phyloP scores from a whole-genome alignment of 2,329 filamentous ascomycete genomes.

The Stemphylium lycopersici region DNA sequence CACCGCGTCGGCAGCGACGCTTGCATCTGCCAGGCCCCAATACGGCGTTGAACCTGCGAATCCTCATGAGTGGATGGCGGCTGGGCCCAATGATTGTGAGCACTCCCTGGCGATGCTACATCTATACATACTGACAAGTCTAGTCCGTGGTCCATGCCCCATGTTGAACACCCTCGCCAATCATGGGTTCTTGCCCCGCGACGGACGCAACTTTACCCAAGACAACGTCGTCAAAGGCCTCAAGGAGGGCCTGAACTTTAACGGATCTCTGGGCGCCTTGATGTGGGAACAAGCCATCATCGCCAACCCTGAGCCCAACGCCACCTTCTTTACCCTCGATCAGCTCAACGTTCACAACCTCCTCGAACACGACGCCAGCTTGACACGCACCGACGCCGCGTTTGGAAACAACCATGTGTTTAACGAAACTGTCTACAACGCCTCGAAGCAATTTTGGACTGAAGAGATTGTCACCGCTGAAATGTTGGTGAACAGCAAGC shows the following conservation, averaged over 20 bases:
- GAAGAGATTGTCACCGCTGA: slow-evolving; percentile 41
- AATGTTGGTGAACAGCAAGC: slow-evolving; percentile 53
- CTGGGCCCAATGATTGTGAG: slow-evolving; percentile 23
- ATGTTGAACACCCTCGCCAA: slow-evolving; percentile 47
- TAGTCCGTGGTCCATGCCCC: slow-evolving; percentile 41
- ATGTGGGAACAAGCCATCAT: slow-evolving; percentile 55
- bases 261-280: slow-evolving; percentile 46
- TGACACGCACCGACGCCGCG: slow-evolving; percentile 57
- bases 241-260: slow-evolving; percentile 53
- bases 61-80: slow-evolving; percentile 26
- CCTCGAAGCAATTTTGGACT: slow-evolving; percentile 57
- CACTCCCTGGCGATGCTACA: background rate
- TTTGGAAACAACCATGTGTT: slow-evolving; percentile 61
- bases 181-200: slow-evolving; percentile 42
- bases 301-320: slow-evolving; percentile 35
- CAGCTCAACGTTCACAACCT: slow-evolving; percentile 56
- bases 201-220: slow-evolving; percentile 43
- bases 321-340: slow-evolving; percentile 43
- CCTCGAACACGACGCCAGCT: slow-evolving; percentile 58
- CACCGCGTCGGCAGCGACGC: background rate
- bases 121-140: background rate
- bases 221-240: slow-evolving; percentile 50
- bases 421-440: slow-evolving; percentile 59
- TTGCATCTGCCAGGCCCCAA: slow-evolving; percentile 15
- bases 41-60: slow-evolving; percentile 3